Evolutionary conservation across 2,329 filamentous ascomycete genomes (phyloP), one percentile per base, ranked within the genome.

Genomic region (Chalaropsis ovoidea): DNA sequence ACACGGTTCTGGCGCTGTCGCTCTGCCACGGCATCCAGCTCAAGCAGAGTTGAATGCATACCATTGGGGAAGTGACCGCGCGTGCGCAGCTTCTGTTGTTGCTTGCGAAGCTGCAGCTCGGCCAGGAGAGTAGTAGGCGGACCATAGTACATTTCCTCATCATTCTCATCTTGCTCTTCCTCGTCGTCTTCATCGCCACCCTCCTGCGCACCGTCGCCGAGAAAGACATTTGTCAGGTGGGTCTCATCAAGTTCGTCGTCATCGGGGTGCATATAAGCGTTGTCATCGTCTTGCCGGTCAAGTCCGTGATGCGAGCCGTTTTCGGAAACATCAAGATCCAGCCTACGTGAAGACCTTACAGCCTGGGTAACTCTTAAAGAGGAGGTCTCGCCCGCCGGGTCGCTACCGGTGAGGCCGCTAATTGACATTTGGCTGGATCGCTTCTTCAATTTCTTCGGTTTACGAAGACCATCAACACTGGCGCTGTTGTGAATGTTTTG

Each of bases 21-120:
- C 74, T 96, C 89, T 24, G 90, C 89, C 35, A 96, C 90, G 0
- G 90, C 88, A 72, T 99, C 93, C 70, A 97, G 82, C 73, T 99
- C 86, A 0, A 99, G 80, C 3, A 99, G 80, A 0, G 94, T 99
- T 15, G 89, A 89, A 69, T 94, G 90, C 81, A 95, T 86, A n/a
- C 90, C 92, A 65, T 87, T 86, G 22, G 88, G 86, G 70, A 79
- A 80, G 15, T 87, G 87, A 24, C 86, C 83, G 66, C 74, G 73
- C 39, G 87, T 94, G 43, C 94, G 86, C 68, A 86, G 80, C 74
- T 90, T 92, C 71, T 95, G 87, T 70, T 96, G 89, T 67, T 89
- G 86, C 73, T 99, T 97, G 62, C 94, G 87, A 69, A 95, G 77
- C 73, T 96, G 90, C 7, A 99, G 79, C 73, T 99, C 94, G 0